A percentile compares a stretch with the other conserved stretches of the same genome.
Evolutionary conservation across 805 yeast species (phyloP).

Genomic region (Saturnispora mendoncae): DNA sequence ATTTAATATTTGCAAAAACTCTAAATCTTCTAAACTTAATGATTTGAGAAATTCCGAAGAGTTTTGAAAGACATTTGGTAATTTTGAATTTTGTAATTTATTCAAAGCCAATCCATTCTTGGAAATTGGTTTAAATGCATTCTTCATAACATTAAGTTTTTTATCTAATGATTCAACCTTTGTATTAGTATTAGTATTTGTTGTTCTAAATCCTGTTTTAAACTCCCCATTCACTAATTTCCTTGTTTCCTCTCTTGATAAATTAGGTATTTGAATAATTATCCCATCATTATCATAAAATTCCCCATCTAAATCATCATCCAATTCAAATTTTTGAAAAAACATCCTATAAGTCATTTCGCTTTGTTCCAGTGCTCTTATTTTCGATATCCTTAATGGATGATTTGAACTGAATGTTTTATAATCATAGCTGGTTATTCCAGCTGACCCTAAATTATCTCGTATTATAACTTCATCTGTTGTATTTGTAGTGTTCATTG

Average conservation of each 20-base stretch:
- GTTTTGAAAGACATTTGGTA: constrained; percentile 24
- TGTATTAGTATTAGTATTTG: not conserved
- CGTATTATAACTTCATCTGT: constrained; percentile 18
- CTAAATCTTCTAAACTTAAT: constrained; percentile 25
- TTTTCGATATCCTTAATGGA: constrained; percentile 28
- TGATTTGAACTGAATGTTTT: constrained; percentile 28
- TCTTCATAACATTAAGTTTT: constrained; percentile 22
- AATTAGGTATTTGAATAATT: constrained; percentile 20
- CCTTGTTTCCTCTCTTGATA: constrained; percentile 17
- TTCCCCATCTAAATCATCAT: not conserved
- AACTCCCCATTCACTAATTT: constrained; percentile 5
- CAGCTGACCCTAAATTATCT: constrained; percentile 18
- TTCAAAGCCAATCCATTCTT: constrained; percentile 20
- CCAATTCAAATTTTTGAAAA: constrained; percentile 19
- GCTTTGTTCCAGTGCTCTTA: constrained; percentile 31
- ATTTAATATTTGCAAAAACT: constrained; percentile 26
- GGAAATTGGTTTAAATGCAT: constrained; percentile 22
- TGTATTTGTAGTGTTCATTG: not conserved
- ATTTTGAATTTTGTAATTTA: constrained; percentile 19
- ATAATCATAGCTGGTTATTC: constrained; percentile 28
- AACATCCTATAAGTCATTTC: constrained; percentile 27
- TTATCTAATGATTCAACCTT: constrained; percentile 16
- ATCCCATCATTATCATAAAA: constrained; percentile 10
- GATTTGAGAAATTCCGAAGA: constrained; percentile 22
- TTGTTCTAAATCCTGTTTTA: not conserved